These are phyloP conservation scores for Flaveria ramosissima DNA, from an alignment of 129 eudicot genomes.

Conservation along the genomic window DNA sequence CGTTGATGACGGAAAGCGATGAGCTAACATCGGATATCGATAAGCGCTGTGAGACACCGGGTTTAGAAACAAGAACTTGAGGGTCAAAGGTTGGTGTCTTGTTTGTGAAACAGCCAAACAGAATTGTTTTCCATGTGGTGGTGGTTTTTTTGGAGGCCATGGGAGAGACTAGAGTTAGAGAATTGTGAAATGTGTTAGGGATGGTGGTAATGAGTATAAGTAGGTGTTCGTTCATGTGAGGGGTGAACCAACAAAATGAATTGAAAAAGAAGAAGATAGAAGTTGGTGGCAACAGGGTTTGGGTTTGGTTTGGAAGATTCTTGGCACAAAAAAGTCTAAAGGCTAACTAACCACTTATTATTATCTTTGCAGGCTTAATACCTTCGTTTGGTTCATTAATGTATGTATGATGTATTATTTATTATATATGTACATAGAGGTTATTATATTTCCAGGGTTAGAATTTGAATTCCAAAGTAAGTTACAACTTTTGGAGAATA, in stretches of 20 bases:
- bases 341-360: slow-evolving; percentile 31
- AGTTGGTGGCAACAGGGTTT: slow-evolving; percentile 37
- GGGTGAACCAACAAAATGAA: slow-evolving; percentile 35
- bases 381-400: not conserved
- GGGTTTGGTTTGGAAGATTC: slow-evolving; percentile 42
- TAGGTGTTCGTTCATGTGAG: slow-evolving; percentile 38
- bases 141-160: slow-evolving; percentile 41
- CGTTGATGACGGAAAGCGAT: slow-evolving; percentile 40
- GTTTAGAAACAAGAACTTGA: slow-evolving; percentile 33
- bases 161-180: not conserved
- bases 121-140: slow-evolving; percentile 40
- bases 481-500: slow-evolving; percentile 22
- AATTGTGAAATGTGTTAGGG: slow-evolving; percentile 2
- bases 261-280: slow-evolving; percentile 31
- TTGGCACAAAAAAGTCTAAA: slow-evolving; percentile 35
- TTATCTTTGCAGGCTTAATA: slow-evolving; percentile 28
- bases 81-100: slow-evolving; percentile 31
- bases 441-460: not conserved
- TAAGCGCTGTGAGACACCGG: slow-evolving; percentile 47
- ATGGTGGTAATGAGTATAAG: slow-evolving; percentile 32
- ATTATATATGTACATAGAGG: not conserved
- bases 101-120: slow-evolving; percentile 53
- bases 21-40: slow-evolving; percentile 67
- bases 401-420: not conserved
- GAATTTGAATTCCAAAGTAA: slow-evolving; percentile 8